Conservation (phyloP, 768 basidiomycete species). For the Paxillus ammoniavirescens region DNA sequence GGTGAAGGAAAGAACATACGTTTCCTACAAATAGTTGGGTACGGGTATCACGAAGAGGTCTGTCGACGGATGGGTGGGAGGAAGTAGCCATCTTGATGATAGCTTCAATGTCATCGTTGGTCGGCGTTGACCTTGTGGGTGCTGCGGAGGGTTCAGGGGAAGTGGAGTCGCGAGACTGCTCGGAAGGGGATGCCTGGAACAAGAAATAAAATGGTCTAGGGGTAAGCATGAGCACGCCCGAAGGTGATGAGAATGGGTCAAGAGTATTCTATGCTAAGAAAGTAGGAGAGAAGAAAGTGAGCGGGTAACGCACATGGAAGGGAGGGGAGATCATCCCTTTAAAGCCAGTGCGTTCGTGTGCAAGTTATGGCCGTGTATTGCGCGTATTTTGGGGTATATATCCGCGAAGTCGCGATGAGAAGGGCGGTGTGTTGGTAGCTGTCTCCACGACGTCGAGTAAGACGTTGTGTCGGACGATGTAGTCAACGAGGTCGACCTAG, state of each 20-base stretch:
- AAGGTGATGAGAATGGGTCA: neutral
- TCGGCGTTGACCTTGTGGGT: constrained; percentile 35
- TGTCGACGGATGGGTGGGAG: constrained; percentile 49
- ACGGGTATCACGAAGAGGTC: constrained; percentile 74
- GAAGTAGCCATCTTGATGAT: constrained; percentile 91
- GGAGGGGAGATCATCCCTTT: constrained; percentile 17
- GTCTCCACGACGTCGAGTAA: neutral
- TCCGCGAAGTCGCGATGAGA: neutral
- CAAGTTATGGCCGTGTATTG: neutral
- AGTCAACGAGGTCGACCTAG: constrained; percentile 4
- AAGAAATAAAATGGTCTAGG: neutral
- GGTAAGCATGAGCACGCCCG: neutral
- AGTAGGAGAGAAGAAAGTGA: neutral
- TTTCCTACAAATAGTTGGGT: constrained; percentile 97
- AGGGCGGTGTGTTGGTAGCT: neutral
- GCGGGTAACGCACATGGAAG: constrained; percentile 6
- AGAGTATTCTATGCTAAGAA: neutral
- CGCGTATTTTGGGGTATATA: constrained; percentile 10
- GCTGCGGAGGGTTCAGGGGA: constrained; percentile 7
- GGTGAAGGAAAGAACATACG: constrained; percentile 46
- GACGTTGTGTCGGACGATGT: neutral
- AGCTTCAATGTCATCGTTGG: constrained; percentile 88
- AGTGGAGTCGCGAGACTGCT: neutral
- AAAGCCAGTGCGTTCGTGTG: constrained; percentile 1
- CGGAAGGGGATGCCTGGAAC: constrained; percentile 11